Evolutionary conservation across 495 filamentous ascomycete genomes (phyloP).

Genomic region (Cladorrhinum samala): DNA sequence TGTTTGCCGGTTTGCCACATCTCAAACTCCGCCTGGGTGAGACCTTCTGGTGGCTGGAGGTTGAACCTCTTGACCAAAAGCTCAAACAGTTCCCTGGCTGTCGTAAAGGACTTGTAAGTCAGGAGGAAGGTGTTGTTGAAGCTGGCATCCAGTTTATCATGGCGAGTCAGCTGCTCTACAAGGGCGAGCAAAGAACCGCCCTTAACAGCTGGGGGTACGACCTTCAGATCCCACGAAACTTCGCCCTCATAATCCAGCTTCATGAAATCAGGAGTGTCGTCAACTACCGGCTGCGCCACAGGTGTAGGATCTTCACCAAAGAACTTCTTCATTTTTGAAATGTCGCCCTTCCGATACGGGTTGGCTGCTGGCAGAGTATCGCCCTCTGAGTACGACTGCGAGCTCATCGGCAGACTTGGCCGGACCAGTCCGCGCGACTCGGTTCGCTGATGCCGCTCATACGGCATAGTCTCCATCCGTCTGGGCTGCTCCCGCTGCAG

Average conservation of each 20-base stretch:
- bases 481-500: conserved; percentile 33
- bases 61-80: conserved; percentile 85
- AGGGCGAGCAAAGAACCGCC: conserved; percentile 83
- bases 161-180: conserved; percentile 93
- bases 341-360: conserved; percentile 55
- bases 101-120: conserved; percentile 93
- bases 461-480: conserved; percentile 41
- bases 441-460: conserved; percentile 42
- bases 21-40: conserved; percentile 70
- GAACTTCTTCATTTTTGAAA: conserved; percentile 79
- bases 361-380: conserved; percentile 47
- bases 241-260: conserved; percentile 86
- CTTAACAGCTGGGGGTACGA: conserved; percentile 63
- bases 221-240: conserved; percentile 80
- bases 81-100: conserved; percentile 84
- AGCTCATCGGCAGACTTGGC: conserved; percentile 41
- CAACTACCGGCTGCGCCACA: conserved; percentile 43
- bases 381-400: conserved; percentile 64
- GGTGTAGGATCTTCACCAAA: conserved; percentile 77
- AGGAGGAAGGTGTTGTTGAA: conserved; percentile 98
- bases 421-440: conserved; percentile 38
- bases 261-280: conserved; percentile 78
- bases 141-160: conserved; percentile 89
- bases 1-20: conserved; percentile 91
- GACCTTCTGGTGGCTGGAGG: conserved; percentile 83